Conservation (phyloP, 2,329 filamentous ascomycete species). For the Lachnellula willkommii region DNA sequence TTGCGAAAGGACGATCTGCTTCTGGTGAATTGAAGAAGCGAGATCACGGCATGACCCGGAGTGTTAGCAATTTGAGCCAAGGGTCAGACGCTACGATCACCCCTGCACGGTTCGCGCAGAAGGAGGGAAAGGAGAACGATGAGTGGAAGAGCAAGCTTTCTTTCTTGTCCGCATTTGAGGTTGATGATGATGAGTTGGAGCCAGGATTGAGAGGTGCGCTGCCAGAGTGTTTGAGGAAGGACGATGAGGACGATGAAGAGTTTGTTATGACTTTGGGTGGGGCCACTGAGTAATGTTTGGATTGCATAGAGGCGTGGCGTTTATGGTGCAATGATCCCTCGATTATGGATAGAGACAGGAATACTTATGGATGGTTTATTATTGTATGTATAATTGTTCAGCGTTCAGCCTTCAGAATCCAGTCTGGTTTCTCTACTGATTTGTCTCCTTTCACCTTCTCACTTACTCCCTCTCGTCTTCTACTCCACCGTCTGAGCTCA, state of each 20-base stretch:
- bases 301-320: neutral
- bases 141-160: constrained; percentile 41
- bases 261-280: constrained; percentile 48
- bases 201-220: constrained; percentile 24
- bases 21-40: constrained; percentile 33
- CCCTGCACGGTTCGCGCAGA: constrained; percentile 39
- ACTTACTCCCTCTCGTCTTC: too few species aligned
- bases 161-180: constrained; percentile 55
- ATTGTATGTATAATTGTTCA: neutral
- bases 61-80: constrained; percentile 33
- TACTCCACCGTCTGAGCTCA: too few species aligned
- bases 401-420: neutral
- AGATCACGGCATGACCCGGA: constrained; percentile 17
- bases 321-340: neutral
- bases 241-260: constrained; percentile 42
- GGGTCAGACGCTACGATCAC: constrained; percentile 44
- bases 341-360: neutral
- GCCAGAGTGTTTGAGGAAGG: constrained; percentile 29
- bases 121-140: constrained; percentile 29
- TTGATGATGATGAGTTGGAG: constrained; percentile 39
- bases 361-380: neutral
- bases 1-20: constrained; percentile 66
- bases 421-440: neutral
- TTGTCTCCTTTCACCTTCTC: neutral
- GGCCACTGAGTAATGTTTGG: neutral